Percentiles rank a stretch among this genome's conserved stretches.
phyloP scores from a whole-genome alignment of 345 rosid species.

The Brassica cretica region DNA sequence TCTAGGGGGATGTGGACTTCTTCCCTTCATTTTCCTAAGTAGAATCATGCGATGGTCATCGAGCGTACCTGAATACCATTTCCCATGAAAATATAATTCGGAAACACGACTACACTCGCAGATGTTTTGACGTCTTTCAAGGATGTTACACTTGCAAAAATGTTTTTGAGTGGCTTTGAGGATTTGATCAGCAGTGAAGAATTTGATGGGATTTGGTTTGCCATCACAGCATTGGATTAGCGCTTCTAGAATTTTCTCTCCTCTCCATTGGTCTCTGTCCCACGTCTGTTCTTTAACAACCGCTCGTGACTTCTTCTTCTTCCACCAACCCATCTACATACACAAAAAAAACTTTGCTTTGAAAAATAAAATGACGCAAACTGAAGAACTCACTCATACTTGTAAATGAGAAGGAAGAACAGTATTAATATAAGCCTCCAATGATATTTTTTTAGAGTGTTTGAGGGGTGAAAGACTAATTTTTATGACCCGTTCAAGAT shows the following conservation, averaged over 20 bases:
- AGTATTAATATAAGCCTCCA: background rate
- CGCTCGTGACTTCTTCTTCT: conserved; percentile 13
- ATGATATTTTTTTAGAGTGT: background rate
- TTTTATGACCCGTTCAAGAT: conserved; percentile 2
- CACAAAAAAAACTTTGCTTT: background rate
- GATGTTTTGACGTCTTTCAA: conserved; percentile 7
- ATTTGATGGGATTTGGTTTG: conserved; percentile 6
- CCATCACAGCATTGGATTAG: conserved; percentile 21
- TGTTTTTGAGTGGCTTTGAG: conserved; percentile 9
- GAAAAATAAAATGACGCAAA: background rate
- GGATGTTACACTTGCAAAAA: conserved; percentile 1
- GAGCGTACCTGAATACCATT: conserved; percentile 20
- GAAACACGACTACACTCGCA: conserved; percentile 26
- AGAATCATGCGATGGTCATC: conserved; percentile 13
- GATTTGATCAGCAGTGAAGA: conserved; percentile 22
- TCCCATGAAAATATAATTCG: background rate
- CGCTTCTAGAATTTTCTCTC: conserved; percentile 7
- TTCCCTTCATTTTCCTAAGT: background rate
- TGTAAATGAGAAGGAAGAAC: background rate
- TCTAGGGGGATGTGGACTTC: background rate
- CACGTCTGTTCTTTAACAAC: background rate
- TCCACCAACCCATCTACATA: conserved; percentile 25
- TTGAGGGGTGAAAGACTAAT: background rate
- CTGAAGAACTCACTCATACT: background rate
- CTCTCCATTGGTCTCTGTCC: background rate